Percentiles rank a stretch among this genome's conserved stretches.
Conservation (phyloP, 192 early-diverging fungal species). For the Coemansia sp. region DNA sequence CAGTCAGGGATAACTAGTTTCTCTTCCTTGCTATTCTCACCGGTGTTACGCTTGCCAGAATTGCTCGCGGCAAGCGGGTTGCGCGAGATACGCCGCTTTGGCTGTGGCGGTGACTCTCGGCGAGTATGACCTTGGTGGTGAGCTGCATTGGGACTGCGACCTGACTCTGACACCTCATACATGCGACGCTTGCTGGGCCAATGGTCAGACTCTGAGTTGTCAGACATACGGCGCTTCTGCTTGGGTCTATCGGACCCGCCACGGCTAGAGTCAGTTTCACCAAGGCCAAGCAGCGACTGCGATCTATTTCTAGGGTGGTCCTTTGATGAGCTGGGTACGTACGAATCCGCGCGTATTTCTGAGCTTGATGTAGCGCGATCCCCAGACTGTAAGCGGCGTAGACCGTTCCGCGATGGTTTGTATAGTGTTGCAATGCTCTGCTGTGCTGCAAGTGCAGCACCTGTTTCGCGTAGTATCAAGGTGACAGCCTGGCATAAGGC, state of each 20-base stretch:
- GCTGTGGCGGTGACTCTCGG: neutral
- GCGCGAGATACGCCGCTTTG: neutral
- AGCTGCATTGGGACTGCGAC: neutral
- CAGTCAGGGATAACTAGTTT: conserved; percentile 44
- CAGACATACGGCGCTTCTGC: conserved; percentile 34
- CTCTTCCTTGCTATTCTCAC: conserved; percentile 4
- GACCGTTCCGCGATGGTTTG: conserved; percentile 30
- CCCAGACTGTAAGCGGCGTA: conserved; percentile 26
- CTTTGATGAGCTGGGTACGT: neutral
- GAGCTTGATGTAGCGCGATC: conserved; percentile 17
- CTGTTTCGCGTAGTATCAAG: conserved; percentile 21
- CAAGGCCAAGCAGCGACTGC: conserved; percentile 16
- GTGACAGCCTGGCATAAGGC: conserved; percentile 15
- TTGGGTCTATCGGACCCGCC: conserved; percentile 6
- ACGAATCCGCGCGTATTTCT: conserved; percentile 1
- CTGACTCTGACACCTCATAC: neutral
- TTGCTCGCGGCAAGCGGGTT: neutral
- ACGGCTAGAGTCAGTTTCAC: neutral
- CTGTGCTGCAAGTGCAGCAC: conserved; percentile 8
- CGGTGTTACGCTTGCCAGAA: neutral
- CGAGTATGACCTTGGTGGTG: neutral
- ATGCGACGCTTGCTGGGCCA: neutral
- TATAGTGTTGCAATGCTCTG: conserved; percentile 33
- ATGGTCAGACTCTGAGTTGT: conserved; percentile 8
- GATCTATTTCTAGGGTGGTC: conserved; percentile 32